Percentiles rank a stretch among this genome's conserved stretches.
Conservation (phyloP, 2,329 filamentous ascomycete genomes). For the Periconia sp. region DNA sequence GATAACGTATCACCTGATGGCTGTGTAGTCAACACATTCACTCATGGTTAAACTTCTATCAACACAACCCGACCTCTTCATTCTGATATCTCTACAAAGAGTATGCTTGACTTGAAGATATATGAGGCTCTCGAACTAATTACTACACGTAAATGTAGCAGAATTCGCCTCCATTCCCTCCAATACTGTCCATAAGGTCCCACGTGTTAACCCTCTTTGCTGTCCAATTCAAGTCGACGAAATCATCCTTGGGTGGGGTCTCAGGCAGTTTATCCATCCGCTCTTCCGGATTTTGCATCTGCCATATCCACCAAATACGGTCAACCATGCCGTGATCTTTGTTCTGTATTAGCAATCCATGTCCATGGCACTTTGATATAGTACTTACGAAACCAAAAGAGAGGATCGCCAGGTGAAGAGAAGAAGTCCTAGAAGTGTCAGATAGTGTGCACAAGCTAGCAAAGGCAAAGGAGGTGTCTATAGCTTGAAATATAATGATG, state of each 20-base stretch:
- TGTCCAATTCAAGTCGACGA: constrained; percentile 28
- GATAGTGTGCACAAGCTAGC: neutral
- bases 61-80: too few species aligned
- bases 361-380: too few species aligned
- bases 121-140: too few species aligned
- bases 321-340: constrained; percentile 58
- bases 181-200: constrained; percentile 28
- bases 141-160: constrained; percentile 32
- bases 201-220: constrained; percentile 20
- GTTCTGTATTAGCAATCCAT: too few species aligned
- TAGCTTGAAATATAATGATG: neutral
- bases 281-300: constrained; percentile 48
- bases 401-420: constrained; percentile 53
- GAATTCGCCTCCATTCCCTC: constrained; percentile 24
- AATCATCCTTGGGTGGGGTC: constrained; percentile 22
- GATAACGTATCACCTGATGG: too few species aligned
- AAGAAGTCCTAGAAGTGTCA: constrained; percentile 46
- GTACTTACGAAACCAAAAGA: constrained; percentile 57
- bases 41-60: too few species aligned
- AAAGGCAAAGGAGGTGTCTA: neutral
- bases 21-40: too few species aligned
- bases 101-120: neutral
- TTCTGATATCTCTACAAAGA: too few species aligned
- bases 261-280: constrained; percentile 29
- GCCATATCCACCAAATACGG: constrained; percentile 58